Conservation (phyloP, 2,329 filamentous ascomycete genomes). For the Fusarium tricinctum region DNA sequence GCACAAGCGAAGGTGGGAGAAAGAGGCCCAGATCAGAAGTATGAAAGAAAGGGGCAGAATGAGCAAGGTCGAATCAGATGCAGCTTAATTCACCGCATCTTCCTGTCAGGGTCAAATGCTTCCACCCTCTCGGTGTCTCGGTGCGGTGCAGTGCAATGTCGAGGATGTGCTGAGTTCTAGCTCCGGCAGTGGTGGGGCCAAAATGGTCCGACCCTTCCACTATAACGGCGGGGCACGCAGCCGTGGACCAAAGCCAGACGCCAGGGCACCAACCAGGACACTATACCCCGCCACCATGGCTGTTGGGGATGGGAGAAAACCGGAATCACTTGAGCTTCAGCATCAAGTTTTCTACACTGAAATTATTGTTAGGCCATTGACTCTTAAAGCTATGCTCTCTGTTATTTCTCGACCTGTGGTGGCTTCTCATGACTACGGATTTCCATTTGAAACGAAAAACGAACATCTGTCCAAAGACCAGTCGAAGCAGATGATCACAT, state of each 20-base stretch:
- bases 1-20: conserved; percentile 1
- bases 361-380: background rate
- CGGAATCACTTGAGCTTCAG: background rate
- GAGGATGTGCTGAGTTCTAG: conserved; percentile 22
- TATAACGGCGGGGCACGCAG: conserved; percentile 9
- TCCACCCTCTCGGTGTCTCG: background rate
- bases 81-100: conserved; percentile 48
- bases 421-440: background rate
- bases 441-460: too few relatives aligned
- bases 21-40: conserved; percentile 7
- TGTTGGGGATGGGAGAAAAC: background rate
- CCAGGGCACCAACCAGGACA: background rate
- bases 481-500: too few relatives aligned
- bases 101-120: background rate
- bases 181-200: conserved; percentile 30
- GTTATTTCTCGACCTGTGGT: too few relatives aligned
- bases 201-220: conserved; percentile 32
- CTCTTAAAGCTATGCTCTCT: background rate
- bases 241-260: background rate
- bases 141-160: background rate
- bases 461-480: too few relatives aligned
- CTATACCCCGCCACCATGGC: conserved; percentile 29
- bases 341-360: background rate
- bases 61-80: conserved; percentile 24
- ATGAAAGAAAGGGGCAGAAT: conserved; percentile 7